Percentiles rank a stretch among this genome's conserved stretches.
phyloP scores from a whole-genome alignment of 2,329 filamentous ascomycete species.

The Zasmidium angulare region DNA sequence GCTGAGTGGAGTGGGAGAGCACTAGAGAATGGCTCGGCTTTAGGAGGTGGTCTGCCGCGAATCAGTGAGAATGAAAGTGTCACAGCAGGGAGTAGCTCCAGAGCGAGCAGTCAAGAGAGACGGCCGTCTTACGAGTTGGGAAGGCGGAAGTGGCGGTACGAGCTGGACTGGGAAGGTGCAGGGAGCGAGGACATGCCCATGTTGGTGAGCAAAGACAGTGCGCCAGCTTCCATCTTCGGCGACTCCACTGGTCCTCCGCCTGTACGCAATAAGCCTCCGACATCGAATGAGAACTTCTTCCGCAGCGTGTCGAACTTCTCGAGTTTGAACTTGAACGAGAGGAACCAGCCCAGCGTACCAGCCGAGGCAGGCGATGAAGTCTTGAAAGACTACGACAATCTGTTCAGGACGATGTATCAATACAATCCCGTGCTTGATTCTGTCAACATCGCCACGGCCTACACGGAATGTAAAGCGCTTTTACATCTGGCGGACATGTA shows the following conservation, averaged over 20 bases:
- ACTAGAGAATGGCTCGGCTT: constrained; percentile 9
- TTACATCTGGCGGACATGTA: constrained; percentile 91
- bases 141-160: constrained; percentile 77
- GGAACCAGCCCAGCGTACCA: constrained; percentile 40
- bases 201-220: constrained; percentile 72
- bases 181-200: constrained; percentile 71
- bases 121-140: constrained; percentile 35
- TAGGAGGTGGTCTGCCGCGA: constrained; percentile 20
- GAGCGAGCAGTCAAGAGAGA: constrained; percentile 42
- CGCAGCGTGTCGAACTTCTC: constrained; percentile 82
- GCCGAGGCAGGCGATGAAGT: constrained; percentile 68
- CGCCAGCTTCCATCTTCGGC: constrained; percentile 30
- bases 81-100: constrained; percentile 32
- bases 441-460: constrained; percentile 87
- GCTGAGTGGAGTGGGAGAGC: constrained; percentile 32
- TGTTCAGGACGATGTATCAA: constrained; percentile 96
- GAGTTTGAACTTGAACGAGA: constrained; percentile 49
- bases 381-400: constrained; percentile 89
- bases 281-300: constrained; percentile 72
- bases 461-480: constrained; percentile 89
- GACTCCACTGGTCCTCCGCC: constrained; percentile 42
- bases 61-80: constrained; percentile 31
- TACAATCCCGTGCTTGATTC: constrained; percentile 78
- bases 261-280: constrained; percentile 61
- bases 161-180: constrained; percentile 72